Evolutionary conservation across 768 basidiomycete species (phyloP), one percentile per base, ranked within the genome.

Genomic region (Lyophyllum decastes): DNA sequence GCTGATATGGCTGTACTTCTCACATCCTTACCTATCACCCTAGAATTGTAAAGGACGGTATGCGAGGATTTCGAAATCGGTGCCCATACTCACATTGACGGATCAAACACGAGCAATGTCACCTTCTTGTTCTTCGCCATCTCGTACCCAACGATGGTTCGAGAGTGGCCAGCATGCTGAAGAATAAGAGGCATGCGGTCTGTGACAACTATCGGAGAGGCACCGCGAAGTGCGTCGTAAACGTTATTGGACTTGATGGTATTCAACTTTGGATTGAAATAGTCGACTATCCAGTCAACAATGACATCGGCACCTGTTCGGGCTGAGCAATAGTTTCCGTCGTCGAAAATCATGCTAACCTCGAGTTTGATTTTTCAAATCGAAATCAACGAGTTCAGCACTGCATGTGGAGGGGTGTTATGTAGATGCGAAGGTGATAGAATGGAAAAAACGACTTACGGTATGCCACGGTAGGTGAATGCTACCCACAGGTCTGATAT

Each of bases 121-220:
- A 83, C 76, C 12, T 74, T 70, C 7, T 85, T 87, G 16, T 76
- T 75, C 62, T 79, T 82, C 52, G 76, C 77, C 38, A 87, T 71
- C 70, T 95, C 92, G 63, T 89, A 95, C 1, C 94, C 94, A 2
- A 97, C 80, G 12, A 97, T 85, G 4, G 89, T 88, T 24, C 90
- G 74, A n/a, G 94, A 97, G 73, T 97, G 94, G 0, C 93, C 92
- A 7, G 79, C 69, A 65, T 92, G 86, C 75, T 96, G 88, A 49
- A 96, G 75, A 43, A 96, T 87, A 27, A 97, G 66, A 9, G 94
- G 94, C 83, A 93, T 87, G 63, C 81, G 85, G 21, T 82, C 71
- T 0, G 90, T 88, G 25, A 77, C 68, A 10, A 77, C 63, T 8
- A 95, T 78, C 4, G 86, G 78, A 0, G 78, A 74, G 2, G 80